Evolutionary conservation across 768 basidiomycete genomes (phyloP).

Genomic region (Tricholoma sp.): DNA sequence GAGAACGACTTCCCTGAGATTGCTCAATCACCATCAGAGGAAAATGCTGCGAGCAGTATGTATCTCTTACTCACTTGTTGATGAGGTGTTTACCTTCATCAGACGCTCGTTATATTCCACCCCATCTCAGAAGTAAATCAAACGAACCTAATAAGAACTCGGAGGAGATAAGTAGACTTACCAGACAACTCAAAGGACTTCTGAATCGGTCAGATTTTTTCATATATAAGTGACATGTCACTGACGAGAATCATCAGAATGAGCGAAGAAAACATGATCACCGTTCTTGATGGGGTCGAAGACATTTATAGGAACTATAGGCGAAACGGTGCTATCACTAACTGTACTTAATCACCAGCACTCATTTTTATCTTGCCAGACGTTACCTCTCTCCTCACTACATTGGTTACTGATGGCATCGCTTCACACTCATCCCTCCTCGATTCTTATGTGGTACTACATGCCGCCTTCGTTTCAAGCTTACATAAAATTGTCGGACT

Average conservation of each 20-base stretch:
- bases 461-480: slow-evolving; percentile 80
- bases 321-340: slow-evolving; percentile 58
- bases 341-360: background rate
- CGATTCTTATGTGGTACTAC: slow-evolving; percentile 85
- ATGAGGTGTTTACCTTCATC: background rate
- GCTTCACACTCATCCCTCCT: slow-evolving; percentile 75
- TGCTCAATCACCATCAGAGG: background rate
- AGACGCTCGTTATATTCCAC: slow-evolving; percentile 71
- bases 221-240: background rate
- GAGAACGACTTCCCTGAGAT: background rate
- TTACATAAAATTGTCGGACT: slow-evolving; percentile 78
- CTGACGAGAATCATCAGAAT: slow-evolving; percentile 42
- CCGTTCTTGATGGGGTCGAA: slow-evolving; percentile 71
- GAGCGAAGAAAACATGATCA: slow-evolving; percentile 84
- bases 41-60: background rate
- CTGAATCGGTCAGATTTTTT: slow-evolving; percentile 64
- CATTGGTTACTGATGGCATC: slow-evolving; percentile 72
- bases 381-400: slow-evolving; percentile 74
- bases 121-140: slow-evolving; percentile 55
- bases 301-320: slow-evolving; percentile 70
- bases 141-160: slow-evolving; percentile 24
- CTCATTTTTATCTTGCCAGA: slow-evolving; percentile 38
- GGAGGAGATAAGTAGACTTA: slow-evolving; percentile 50
- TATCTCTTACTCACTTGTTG: background rate
- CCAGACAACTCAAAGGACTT: slow-evolving; percentile 77